Evolutionary conservation across 225 moss, liverwort and hornwort species (phyloP), one percentile per base, ranked within the genome.

Genomic region (Bryum argenteum): DNA sequence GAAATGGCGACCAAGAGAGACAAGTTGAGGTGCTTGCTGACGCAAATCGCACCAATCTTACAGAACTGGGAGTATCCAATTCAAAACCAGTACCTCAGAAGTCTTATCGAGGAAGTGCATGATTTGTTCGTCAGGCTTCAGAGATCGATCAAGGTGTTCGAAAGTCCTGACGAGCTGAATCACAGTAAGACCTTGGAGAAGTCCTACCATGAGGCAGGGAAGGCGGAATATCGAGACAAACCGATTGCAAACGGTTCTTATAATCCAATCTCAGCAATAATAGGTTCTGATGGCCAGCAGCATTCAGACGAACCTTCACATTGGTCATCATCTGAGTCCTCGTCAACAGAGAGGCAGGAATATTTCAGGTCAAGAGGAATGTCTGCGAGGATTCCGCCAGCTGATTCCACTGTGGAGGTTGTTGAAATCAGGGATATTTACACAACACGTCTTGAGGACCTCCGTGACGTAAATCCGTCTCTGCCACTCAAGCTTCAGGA

Each of bases 1-100:
- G 86, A 86, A 75, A 73, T 75, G 78, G 59, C 53, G 47, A 70
- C 37, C 66, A 86, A 86, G 80, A 75, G 70, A 58, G 56, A 54
- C 43, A 86, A 72, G 65, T 58, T 83, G 53, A 72, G 65, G 26
- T 51, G 16, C 5, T 62, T 86, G 53, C 51, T 77, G 66, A 42
- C 57, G 26, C 75, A 67, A 66, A 65, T 80, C 58, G 58, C 38
- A 44, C 71, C 75, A 38, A 71, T 86, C 48, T 69, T 86, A 11
- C 69, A 65, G 20, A 75, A 54, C 23, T 24, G 15, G 55, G 57
- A 75, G 51, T 43, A 54, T 71, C 64, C 56, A 26, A 33, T 61
- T 54, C 75, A 75, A 54, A 86, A 75, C 66, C 26, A 77, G 17
- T 64, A 69, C 40, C 66, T 83, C 43, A 38, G 45, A 61, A 45